Base-by-base conservation (phyloP, 768 basidiomycete species). In the Sistotremastrum niveocremeum region DNA sequence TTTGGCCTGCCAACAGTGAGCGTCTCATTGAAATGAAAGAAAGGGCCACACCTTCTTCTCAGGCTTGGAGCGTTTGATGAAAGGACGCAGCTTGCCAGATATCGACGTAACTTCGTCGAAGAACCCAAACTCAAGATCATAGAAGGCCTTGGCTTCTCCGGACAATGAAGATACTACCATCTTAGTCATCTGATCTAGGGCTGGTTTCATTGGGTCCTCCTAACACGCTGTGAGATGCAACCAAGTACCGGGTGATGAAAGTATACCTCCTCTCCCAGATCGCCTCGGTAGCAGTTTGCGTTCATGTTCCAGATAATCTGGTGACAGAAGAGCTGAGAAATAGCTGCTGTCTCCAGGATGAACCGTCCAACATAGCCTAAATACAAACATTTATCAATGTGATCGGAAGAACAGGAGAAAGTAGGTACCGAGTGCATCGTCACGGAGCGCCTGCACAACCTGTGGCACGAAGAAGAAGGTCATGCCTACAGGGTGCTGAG, bases 301-400 rank as follows among this genome's bases (percentile, higher is more conserved):
- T 94, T 94, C 95, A 98, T 98, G 61, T 98, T 99, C 95, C 95
- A 99, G 51, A 99, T 88, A 52, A 98, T 98, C 66, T 99, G 95
- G 59, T 99, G 95, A 58, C 95, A 99, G 68, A 99, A 99, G 28
- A 90, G 64, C 60, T 94, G 93, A 2, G 94, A 98, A 44, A 98
- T 89, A 65, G 88, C 94, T 5, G 94, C 84, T 0, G 93, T 95
- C 66, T 98, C 93, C 52, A 91, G 90, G 54, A 98, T 88, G 71
- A 97, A 99, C 20, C 81, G 79, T 48, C 84, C 77, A 31, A 98
- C 89, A 63, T 98, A 98, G 11, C 88, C 94, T 93, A 51, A 2
- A 32, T 10, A 41, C 5, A 5, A 34, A 41, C 40, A 45, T 6
- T 28, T 20, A 46, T 39, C 29, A 43, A 29, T 12, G 37, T 33